Evolutionary conservation across 768 basidiomycete genomes (phyloP), one percentile per base, ranked within the genome.

Genomic region (Psilocybe tampanensis): DNA sequence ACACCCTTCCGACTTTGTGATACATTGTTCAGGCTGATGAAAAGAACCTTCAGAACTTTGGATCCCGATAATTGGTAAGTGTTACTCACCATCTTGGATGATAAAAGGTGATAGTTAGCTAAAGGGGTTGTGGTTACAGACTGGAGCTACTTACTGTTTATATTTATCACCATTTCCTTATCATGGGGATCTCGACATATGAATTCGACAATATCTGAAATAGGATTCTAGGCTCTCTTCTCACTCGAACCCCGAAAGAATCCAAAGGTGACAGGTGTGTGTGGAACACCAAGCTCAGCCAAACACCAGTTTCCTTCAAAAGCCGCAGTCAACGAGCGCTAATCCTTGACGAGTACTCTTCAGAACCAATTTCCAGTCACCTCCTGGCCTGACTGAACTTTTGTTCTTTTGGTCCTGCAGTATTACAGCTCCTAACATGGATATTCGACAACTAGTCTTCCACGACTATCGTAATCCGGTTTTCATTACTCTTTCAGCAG

Each of bases 361-460:
- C 23, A 51, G 58, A 63, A 59, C 61, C 54, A 56, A 52, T 59
- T 55, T 51, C 18, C 58, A 60, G 61, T 48, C 60, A 53, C 41
- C 21, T 18, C 41, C 21, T 18, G 19, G 36, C 53, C 55, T 44
- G 59, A 56, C 54, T 56, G 59, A 52, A 47, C 59, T 21, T 21
- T 56, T 29, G 53, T 59, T 60, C 60, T 60, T 55, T 29, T 48
- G 53, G 59, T 58, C 45, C 64, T 61, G 43, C 57, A 55, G n/a
- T n/a, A n/a, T n/a, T n/a, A n/a, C n/a, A 54, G 22, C 15, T 33
- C 43, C 29, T 22, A 60, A 49, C 26, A 73, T 74, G 67, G 59
- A 61, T 49, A 53, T 75, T 5, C 67, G 69, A 36, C 60, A 58
- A 22, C 12, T 68, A 9, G 44, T 68, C 26, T 73, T 76, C 47